Evolutionary conservation across 208 protist species (phyloP).

Genomic region (Crithidia sp.): DNA sequence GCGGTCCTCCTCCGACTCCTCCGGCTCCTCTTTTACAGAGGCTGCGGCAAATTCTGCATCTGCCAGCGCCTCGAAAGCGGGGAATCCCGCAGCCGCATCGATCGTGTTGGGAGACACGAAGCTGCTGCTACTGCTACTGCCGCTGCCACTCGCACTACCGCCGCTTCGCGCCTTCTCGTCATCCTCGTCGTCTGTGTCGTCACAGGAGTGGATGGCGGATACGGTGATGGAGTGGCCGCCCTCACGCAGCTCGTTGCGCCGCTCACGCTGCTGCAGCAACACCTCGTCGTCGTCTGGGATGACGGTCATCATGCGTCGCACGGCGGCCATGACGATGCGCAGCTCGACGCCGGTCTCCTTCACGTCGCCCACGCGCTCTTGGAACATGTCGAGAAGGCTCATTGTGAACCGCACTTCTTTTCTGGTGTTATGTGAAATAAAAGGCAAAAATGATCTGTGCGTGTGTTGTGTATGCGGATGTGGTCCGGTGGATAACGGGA

Average conservation of each 20-base stretch:
- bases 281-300: slow-evolving; percentile 8
- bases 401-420: background rate
- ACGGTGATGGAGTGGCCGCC: background rate
- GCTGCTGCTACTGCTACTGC: background rate
- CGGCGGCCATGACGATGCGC: background rate
- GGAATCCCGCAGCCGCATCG: background rate
- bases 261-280: background rate
- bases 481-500: too few species aligned
- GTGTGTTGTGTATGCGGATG: too few species aligned
- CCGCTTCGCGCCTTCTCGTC: background rate
- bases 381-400: slow-evolving; percentile 10
- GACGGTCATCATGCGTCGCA: background rate
- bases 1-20: background rate
- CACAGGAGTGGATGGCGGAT: slow-evolving; percentile 5
- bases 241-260: slow-evolving; percentile 12
- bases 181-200: background rate
- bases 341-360: background rate
- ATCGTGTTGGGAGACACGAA: slow-evolving; percentile 7
- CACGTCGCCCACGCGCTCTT: slow-evolving; percentile 11
- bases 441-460: too few species aligned
- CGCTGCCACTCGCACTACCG: background rate
- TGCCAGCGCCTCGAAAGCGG: background rate
- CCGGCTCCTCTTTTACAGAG: too few species aligned
- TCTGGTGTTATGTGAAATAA: too few species aligned
- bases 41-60: background rate